phyloP scores from a whole-genome alignment of 225 moss, liverwort and hornwort genomes.

The Thuidium tamariscinum region DNA sequence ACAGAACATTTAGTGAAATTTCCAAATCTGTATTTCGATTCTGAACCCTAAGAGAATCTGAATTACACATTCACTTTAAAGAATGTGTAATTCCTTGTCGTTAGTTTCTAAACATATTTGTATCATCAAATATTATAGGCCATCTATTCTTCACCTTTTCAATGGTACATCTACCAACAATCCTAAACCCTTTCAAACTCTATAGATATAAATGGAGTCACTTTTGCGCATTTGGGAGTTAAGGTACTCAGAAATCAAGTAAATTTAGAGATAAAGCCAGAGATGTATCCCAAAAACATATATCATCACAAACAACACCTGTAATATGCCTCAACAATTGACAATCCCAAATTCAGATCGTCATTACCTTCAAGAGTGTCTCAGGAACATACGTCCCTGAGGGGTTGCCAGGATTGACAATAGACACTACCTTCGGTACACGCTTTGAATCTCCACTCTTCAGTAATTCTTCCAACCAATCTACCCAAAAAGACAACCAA shows the following conservation, averaged over 20 bases:
- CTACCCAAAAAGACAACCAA: constrained; percentile 14
- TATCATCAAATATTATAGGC: neutral
- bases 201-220: neutral
- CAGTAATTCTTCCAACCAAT: constrained; percentile 90
- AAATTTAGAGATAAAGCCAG: neutral
- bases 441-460: constrained; percentile 35
- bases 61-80: too few relatives aligned
- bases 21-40: neutral
- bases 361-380: constrained; percentile 71
- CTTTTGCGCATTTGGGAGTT: neutral
- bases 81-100: neutral
- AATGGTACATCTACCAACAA: neutral
- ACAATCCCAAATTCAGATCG: neutral
- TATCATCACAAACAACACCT: neutral
- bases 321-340: neutral
- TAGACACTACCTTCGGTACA: constrained; percentile 72
- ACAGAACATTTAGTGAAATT: neutral
- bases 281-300: neutral
- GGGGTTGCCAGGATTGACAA: constrained; percentile 98
- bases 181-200: neutral
- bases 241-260: neutral
- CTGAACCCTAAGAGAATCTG: neutral
- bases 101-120: neutral
- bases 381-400: constrained; percentile 94
- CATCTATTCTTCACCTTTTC: neutral